These are phyloP conservation scores for Apiospora hydei DNA, from an alignment of 2,329 filamentous ascomycete genomes.

Conservation along the genomic window DNA sequence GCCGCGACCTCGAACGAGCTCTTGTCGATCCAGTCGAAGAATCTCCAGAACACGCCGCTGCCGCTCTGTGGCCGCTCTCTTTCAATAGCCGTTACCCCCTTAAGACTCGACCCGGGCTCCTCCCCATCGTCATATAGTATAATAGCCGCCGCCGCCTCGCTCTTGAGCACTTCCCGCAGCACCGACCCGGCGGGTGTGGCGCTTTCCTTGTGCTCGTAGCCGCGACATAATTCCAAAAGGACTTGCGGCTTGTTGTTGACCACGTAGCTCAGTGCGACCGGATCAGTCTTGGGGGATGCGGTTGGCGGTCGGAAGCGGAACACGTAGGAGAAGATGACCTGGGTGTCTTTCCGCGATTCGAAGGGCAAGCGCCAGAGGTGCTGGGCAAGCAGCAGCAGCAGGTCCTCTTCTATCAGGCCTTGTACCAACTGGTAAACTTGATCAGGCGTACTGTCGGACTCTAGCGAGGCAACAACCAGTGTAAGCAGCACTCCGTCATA, in stretches of 20 bases:
- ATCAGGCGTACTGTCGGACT: slow-evolving; percentile 85
- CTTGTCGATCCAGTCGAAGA: slow-evolving; percentile 97
- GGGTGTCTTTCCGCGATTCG: slow-evolving; percentile 93
- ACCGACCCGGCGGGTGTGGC: slow-evolving; percentile 91
- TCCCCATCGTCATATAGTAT: slow-evolving; percentile 91
- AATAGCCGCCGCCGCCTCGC: slow-evolving; percentile 87
- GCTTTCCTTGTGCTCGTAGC: slow-evolving; percentile 90
- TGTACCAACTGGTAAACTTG: slow-evolving; percentile 87
- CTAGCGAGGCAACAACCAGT: slow-evolving; percentile 51
- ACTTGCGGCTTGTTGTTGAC: slow-evolving; percentile 87
- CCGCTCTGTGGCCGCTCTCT: slow-evolving; percentile 78
- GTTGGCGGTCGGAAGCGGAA: slow-evolving; percentile 84
- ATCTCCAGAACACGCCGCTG: slow-evolving; percentile 91
- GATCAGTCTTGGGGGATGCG: slow-evolving; percentile 73
- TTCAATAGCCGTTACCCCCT: slow-evolving; percentile 80
- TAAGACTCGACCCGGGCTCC: slow-evolving; percentile 72
- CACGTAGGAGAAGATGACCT: slow-evolving; percentile 94
- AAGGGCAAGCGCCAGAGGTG: slow-evolving; percentile 89
- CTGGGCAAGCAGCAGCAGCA: slow-evolving; percentile 83
- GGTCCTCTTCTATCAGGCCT: slow-evolving; percentile 85
- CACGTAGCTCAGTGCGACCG: slow-evolving; percentile 87
- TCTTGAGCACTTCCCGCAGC: slow-evolving; percentile 85
- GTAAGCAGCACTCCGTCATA: neutral
- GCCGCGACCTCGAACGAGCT: slow-evolving; percentile 96
- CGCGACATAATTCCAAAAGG: slow-evolving; percentile 85